Base-by-base conservation (phyloP, 164 flowering plant species). In the Dillenia turbinata region DNA sequence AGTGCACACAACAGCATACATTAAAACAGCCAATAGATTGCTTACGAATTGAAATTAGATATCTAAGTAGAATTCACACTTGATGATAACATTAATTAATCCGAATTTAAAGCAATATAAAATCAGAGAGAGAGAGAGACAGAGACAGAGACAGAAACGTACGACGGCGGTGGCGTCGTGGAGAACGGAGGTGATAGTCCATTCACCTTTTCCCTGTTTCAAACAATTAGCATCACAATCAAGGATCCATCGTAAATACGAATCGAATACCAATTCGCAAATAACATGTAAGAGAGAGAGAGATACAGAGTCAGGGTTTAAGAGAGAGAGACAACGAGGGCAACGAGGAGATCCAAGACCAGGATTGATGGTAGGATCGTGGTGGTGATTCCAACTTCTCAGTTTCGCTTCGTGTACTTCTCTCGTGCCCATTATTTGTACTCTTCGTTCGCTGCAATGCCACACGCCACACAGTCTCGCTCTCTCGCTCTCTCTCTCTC, bases 261-360 rank as follows among this genome's bases (percentile, higher is more conserved):
- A 26, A 9, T 49, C 49, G 40, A 68, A 65, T 44, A 50, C 12
- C 19, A 14, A 33, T 64, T 17, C 66, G 53, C 68, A 74, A 15
- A 17, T 65, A 46, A 24, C 9, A 0, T 61, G 63, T 66, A 62
- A 71, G 15, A 51, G 44, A 62, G 47, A 24, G 12, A 53, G 12
- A 9, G 60, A 53, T 75, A 92, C 96, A 1, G 87, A 66, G 57
- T 73, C 49, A 49, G 91, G 81, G 72, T 81, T 63, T 55, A 90
- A 19, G 69, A 79, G 87, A 43, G 98, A 88, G 59, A 93, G 88
- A 62, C 98, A 93, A 45, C 97, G 97, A 67, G 98, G 97, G 70
- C 97, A 90, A 13, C 97, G 86, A 43, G 94, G 63, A 9, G 83
- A 73, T 19, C 98, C 98, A 48, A 93, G 96, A 61, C 98, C 97